Conservation (phyloP, 192 early-diverging fungal species). For the Mortierella claussenii region DNA sequence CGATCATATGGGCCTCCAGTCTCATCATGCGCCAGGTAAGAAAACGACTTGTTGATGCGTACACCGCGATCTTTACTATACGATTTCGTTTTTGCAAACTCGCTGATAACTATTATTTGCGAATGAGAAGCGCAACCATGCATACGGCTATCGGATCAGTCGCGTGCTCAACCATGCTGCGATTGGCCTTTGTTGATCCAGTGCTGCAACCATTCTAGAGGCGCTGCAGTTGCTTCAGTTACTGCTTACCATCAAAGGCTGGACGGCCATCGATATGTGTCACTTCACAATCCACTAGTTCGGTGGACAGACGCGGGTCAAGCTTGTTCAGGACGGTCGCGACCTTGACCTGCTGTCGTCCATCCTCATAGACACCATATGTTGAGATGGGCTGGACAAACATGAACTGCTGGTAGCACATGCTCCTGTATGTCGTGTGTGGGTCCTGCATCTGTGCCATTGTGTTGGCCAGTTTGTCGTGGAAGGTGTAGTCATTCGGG, state of each 20-base stretch:
- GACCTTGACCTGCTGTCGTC: constrained; percentile 34
- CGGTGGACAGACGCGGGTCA: constrained; percentile 12
- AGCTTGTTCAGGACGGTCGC: constrained; percentile 32
- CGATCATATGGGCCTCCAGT: constrained; percentile 31
- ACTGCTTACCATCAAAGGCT: constrained; percentile 37
- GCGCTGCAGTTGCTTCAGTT: neutral
- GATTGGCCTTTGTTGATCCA: too few species aligned
- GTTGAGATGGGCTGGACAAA: constrained; percentile 48
- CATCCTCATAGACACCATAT: constrained; percentile 43
- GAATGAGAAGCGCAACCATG: neutral
- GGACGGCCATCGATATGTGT: constrained; percentile 45
- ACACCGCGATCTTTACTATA: constrained; percentile 43
- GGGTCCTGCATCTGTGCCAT: constrained; percentile 40
- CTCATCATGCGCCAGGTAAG: constrained; percentile 33
- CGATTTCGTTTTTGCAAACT: constrained; percentile 27
- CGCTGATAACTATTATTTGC: constrained; percentile 11
- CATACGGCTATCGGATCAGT: too few species aligned
- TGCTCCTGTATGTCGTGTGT: constrained; percentile 41
- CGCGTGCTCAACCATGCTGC: too few species aligned
- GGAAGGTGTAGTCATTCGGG: constrained; percentile 41
- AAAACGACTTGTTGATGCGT: constrained; percentile 46
- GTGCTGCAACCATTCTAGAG: too few species aligned
- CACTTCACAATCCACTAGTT: constrained; percentile 49
- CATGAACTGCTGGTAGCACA: constrained; percentile 50
- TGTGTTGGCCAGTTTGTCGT: neutral